Conservation (phyloP, 2,329 filamentous ascomycete species). For the Alternaria triticimaculans region DNA sequence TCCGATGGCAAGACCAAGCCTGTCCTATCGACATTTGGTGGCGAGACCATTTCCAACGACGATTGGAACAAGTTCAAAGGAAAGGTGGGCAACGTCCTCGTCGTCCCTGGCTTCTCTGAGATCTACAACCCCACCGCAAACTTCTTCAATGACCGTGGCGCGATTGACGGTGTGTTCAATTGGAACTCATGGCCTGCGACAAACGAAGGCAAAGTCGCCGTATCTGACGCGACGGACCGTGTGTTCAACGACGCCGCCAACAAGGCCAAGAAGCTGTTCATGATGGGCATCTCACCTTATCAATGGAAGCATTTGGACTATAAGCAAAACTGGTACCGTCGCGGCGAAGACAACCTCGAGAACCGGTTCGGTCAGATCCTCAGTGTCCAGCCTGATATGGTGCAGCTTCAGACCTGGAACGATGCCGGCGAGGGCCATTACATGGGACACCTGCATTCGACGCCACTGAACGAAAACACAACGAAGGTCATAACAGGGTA, state of each 20-base stretch:
- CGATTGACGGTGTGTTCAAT: slow-evolving; percentile 47
- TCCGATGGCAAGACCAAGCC: slow-evolving; percentile 17
- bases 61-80: slow-evolving; percentile 31
- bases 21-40: slow-evolving; percentile 45
- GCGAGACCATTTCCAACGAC: slow-evolving; percentile 28
- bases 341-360: slow-evolving; percentile 49
- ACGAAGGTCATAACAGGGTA: slow-evolving; percentile 15
- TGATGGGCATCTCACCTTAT: slow-evolving; percentile 46
- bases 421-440: slow-evolving; percentile 52
- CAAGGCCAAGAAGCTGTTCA: slow-evolving; percentile 44
- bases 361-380: slow-evolving; percentile 38
- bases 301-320: no score
- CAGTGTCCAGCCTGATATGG: slow-evolving; percentile 45
- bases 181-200: slow-evolving; percentile 49
- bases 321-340: slow-evolving; percentile 40
- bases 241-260: slow-evolving; percentile 39
- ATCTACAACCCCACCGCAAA: slow-evolving; percentile 17
- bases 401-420: slow-evolving; percentile 53
- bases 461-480: no score
- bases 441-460: slow-evolving; percentile 48
- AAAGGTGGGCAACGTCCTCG: slow-evolving; percentile 35
- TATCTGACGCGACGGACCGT: slow-evolving; percentile 38
- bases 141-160: slow-evolving; percentile 32
- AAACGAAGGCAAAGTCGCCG: slow-evolving; percentile 26
- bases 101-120: slow-evolving; percentile 43